These are phyloP conservation scores for Colletotrichum paranaense DNA, from an alignment of 2,329 filamentous ascomycete species.

Conservation along the genomic window DNA sequence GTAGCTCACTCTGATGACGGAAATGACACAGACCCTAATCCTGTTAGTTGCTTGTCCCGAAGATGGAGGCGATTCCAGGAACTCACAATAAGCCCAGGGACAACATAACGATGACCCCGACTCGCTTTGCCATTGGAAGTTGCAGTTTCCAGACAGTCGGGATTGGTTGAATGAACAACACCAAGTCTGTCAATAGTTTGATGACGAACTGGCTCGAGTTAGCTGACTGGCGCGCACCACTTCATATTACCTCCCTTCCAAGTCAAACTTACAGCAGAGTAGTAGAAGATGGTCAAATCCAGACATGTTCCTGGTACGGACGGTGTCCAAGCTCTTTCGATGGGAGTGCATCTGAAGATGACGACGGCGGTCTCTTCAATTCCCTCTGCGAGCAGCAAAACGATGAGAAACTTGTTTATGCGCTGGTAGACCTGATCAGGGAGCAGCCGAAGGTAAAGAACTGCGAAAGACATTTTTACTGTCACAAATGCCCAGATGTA, in stretches of 20 bases:
- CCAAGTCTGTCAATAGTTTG: slow-evolving; percentile 50
- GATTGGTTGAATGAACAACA: slow-evolving; percentile 50
- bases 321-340: slow-evolving; percentile 35
- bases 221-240: neutral
- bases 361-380: slow-evolving; percentile 34
- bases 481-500: slow-evolving; percentile 37
- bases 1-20: slow-evolving; percentile 42
- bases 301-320: slow-evolving; percentile 31
- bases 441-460: slow-evolving; percentile 34
- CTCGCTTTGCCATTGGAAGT: slow-evolving; percentile 43
- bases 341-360: slow-evolving; percentile 35
- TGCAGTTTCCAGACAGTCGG: slow-evolving; percentile 50
- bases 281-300: slow-evolving; percentile 44
- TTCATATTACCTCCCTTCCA: rapidly evolving
- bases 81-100: slow-evolving; percentile 42
- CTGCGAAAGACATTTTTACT: slow-evolving; percentile 35
- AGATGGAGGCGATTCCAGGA: neutral
- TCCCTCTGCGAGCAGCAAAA: slow-evolving; percentile 31
- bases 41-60: neutral
- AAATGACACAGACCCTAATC: slow-evolving; percentile 40
- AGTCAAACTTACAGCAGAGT: slow-evolving; percentile 18
- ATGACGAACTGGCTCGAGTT: slow-evolving; percentile 41
- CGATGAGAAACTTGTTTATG: slow-evolving; percentile 33
- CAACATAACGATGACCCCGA: slow-evolving; percentile 43
- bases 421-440: slow-evolving; percentile 29